A percentile compares a stretch with the other conserved stretches of the same genome.
Conservation (phyloP, 2,329 filamentous ascomycete genomes). For the Ascochyta koolunga region DNA sequence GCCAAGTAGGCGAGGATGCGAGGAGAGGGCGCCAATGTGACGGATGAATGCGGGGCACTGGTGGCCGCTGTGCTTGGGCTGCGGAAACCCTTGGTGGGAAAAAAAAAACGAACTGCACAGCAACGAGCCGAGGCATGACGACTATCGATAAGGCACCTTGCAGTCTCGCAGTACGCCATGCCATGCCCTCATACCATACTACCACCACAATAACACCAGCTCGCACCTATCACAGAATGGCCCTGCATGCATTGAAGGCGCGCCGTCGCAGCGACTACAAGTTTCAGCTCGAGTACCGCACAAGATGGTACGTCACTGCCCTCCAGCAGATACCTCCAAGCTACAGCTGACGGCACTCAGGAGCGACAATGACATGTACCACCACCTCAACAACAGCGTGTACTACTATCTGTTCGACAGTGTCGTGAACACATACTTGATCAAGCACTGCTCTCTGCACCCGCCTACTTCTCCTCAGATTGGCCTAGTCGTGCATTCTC, state of each 20-base stretch:
- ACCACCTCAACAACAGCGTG: slow-evolving; percentile 89
- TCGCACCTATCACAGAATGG: slow-evolving; percentile 24
- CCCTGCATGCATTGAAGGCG: slow-evolving; percentile 55
- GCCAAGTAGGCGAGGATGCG: slow-evolving; percentile 59
- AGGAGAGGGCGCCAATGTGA: slow-evolving; percentile 50
- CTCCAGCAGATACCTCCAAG: not conserved
- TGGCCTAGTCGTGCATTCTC: slow-evolving; percentile 82
- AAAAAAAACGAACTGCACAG: not conserved
- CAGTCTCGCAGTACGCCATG: not conserved
- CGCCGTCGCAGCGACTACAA: slow-evolving; percentile 75
- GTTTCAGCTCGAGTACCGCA: slow-evolving; percentile 81
- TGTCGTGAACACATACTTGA: slow-evolving; percentile 86
- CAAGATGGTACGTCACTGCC: slow-evolving; percentile 71
- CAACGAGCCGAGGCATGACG: slow-evolving; percentile 6
- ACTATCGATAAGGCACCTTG: slow-evolving; percentile 9
- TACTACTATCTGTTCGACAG: slow-evolving; percentile 92
- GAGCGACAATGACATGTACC: slow-evolving; percentile 94
- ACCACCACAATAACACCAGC: not conserved
- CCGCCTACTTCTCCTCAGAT: slow-evolving; percentile 75
- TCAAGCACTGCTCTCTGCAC: slow-evolving; percentile 74
- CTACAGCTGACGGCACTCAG: slow-evolving; percentile 42
- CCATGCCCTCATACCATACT: not conserved
- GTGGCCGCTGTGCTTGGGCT: too few relatives aligned
- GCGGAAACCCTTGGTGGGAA: too few relatives aligned
- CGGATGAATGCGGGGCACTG: slow-evolving; percentile 11